Evolutionary conservation across 2,329 filamentous ascomycete genomes (phyloP).

Genomic region (Botrytis cinerea): DNA sequence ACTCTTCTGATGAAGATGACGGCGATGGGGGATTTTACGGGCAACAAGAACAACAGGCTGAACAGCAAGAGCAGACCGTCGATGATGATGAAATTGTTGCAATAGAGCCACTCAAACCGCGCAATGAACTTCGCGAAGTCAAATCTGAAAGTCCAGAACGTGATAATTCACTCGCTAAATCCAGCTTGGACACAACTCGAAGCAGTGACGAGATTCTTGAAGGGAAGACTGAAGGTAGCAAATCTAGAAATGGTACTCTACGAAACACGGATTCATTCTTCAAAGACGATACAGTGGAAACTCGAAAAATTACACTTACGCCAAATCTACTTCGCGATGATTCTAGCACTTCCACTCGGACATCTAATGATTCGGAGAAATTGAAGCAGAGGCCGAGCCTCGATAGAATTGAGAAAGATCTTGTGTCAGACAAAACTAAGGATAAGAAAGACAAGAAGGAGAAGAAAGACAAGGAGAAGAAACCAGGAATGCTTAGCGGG

Average conservation of each 20-base stretch:
- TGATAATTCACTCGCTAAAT: constrained; percentile 29
- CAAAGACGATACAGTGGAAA: constrained; percentile 92
- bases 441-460: constrained; percentile 69
- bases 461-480: constrained; percentile 54
- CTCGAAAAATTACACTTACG: constrained; percentile 95
- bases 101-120: constrained; percentile 46
- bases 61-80: constrained; percentile 46
- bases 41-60: constrained; percentile 50
- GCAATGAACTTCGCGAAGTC: constrained; percentile 43
- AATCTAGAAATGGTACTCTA: constrained; percentile 81
- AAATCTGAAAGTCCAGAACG: constrained; percentile 34
- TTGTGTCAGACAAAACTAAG: constrained; percentile 64
- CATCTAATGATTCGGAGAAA: constrained; percentile 50
- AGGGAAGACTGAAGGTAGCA: constrained; percentile 54
- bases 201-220: constrained; percentile 70
- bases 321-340: constrained; percentile 90
- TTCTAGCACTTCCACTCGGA: constrained; percentile 46
- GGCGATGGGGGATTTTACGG: constrained; percentile 50
- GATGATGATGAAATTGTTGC: constrained; percentile 43
- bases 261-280: constrained; percentile 96
- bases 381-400: constrained; percentile 65
- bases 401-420: constrained; percentile 72
- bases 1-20: constrained; percentile 66
- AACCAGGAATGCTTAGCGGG: constrained; percentile 66
- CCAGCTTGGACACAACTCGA: constrained; percentile 45